Evolutionary conservation across 1,284 basidiomycete genomes (phyloP).

Genomic region (Puccinia triticina): DNA sequence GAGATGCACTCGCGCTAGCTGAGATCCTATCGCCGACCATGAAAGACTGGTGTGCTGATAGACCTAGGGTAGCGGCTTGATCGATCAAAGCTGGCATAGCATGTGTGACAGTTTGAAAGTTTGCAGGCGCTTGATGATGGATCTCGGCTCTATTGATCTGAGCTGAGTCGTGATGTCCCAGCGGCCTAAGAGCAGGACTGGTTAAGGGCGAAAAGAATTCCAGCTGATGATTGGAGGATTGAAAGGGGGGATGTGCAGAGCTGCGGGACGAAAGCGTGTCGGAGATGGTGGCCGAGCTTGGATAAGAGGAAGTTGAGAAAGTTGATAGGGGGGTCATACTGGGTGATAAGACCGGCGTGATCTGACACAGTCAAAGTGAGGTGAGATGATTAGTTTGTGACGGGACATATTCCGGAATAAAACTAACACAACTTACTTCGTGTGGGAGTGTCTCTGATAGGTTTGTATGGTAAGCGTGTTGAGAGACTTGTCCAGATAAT

Average conservation of each 20-base stretch:
- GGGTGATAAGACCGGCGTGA: constrained; percentile 32
- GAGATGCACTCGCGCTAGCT: not conserved
- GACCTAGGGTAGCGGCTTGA: constrained; percentile 57
- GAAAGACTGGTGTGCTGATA: constrained; percentile 24
- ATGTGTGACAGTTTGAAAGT: constrained; percentile 54
- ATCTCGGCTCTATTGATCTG: constrained; percentile 54
- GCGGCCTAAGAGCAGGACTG: constrained; percentile 66
- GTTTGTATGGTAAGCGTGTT: not conserved
- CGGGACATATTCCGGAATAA: too few relatives aligned
- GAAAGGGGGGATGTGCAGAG: constrained; percentile 55
- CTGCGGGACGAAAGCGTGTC: constrained; percentile 52
- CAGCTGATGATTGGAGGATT: constrained; percentile 59
- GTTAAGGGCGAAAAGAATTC: constrained; percentile 67
- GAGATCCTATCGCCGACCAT: not conserved
- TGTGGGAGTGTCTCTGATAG: not conserved
- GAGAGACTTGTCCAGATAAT: not conserved
- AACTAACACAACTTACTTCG: not conserved
- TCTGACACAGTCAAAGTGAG: not conserved
- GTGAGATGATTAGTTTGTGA: not conserved
- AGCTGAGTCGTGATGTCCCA: constrained; percentile 56
- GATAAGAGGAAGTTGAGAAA: constrained; percentile 39
- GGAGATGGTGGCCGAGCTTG: constrained; percentile 50
- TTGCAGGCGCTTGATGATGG: constrained; percentile 51
- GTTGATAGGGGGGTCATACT: constrained; percentile 43
- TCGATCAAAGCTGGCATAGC: constrained; percentile 51